These are phyloP conservation scores for Amanita inopinata DNA, from an alignment of 768 basidiomycete genomes.

Conservation along the genomic window DNA sequence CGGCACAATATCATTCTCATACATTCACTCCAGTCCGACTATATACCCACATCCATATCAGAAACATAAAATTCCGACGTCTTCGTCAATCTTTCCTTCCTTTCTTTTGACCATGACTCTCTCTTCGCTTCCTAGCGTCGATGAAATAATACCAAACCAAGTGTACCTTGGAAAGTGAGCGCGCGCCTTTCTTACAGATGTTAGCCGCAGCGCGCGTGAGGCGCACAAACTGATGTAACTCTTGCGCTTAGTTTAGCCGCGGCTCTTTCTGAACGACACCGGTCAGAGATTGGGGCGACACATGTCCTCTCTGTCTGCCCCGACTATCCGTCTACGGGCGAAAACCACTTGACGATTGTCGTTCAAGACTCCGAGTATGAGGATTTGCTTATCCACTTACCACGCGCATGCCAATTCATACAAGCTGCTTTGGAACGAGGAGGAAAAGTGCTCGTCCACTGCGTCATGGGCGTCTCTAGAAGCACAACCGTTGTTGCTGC, in stretches of 20 bases:
- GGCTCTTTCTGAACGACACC: constrained; percentile 23
- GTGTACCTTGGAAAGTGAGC: constrained; percentile 8
- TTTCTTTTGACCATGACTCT: background rate
- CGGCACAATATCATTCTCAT: too few relatives aligned
- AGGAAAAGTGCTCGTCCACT: constrained; percentile 61
- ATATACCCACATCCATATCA: background rate
- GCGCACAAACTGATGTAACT: too few relatives aligned
- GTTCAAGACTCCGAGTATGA: constrained; percentile 39
- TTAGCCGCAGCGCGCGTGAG: too few relatives aligned
- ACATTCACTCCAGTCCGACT: too few relatives aligned
- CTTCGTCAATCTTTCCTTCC: background rate
- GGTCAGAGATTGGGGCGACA: constrained; percentile 31
- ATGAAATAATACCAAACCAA: background rate
- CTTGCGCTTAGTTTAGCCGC: constrained; percentile 23
- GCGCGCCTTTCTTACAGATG: too few relatives aligned
- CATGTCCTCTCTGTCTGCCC: constrained; percentile 50
- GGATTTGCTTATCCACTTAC: constrained; percentile 56
- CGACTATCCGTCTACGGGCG: constrained; percentile 36
- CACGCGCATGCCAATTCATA: constrained; percentile 51
- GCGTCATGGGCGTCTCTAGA: constrained; percentile 64
- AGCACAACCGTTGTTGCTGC: constrained; percentile 53
- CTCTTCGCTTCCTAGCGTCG: background rate
- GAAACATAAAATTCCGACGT: background rate
- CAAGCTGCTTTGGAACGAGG: constrained; percentile 40
- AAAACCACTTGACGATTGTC: constrained; percentile 29